phyloP scores from a whole-genome alignment of 2,329 filamentous ascomycete genomes.

The Trichoderma pleuroti region DNA sequence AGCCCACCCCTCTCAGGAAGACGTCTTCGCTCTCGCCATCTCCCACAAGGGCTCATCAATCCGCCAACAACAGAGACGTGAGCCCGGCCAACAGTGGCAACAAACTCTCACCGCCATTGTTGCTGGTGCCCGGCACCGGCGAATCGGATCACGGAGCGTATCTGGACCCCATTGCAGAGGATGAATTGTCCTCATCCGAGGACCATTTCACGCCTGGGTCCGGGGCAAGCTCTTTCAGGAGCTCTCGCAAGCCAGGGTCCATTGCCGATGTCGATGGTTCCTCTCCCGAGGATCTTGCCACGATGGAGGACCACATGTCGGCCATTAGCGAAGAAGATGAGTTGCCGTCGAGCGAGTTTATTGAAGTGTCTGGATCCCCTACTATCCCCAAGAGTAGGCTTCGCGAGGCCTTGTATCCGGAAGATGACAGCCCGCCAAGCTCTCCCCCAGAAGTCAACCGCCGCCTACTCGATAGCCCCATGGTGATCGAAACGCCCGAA shows the following conservation, averaged over 20 bases:
- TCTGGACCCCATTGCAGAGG: slow-evolving; percentile 12
- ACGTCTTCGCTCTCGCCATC: slow-evolving; percentile 24
- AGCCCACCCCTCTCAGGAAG: neutral
- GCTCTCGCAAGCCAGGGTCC: neutral
- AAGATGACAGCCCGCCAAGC: slow-evolving; percentile 45
- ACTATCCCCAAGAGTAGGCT: slow-evolving; percentile 29
- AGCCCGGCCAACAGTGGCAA: neutral
- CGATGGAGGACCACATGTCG: slow-evolving; percentile 22
- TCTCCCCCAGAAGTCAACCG: slow-evolving; percentile 41
- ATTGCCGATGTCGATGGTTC: neutral
- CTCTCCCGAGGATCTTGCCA: slow-evolving; percentile 16
- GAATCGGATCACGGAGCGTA: slow-evolving; percentile 9
- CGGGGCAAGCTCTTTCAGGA: neutral
- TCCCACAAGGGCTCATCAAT: neutral
- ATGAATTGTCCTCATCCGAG: neutral
- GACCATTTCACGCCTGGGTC: neutral
- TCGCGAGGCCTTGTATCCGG: slow-evolving; percentile 35
- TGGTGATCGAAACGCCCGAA: slow-evolving; percentile 40
- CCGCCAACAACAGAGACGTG: neutral
- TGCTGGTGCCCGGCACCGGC: neutral
- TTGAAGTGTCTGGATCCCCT: slow-evolving; percentile 45
- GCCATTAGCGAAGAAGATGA: slow-evolving; percentile 24
- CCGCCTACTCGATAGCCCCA: slow-evolving; percentile 44
- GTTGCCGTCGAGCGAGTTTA: slow-evolving; percentile 39
- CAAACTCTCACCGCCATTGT: slow-evolving; percentile 1